phyloP scores from a whole-genome alignment of 169 alveolate species.

The Cryptosporidium parvum region DNA sequence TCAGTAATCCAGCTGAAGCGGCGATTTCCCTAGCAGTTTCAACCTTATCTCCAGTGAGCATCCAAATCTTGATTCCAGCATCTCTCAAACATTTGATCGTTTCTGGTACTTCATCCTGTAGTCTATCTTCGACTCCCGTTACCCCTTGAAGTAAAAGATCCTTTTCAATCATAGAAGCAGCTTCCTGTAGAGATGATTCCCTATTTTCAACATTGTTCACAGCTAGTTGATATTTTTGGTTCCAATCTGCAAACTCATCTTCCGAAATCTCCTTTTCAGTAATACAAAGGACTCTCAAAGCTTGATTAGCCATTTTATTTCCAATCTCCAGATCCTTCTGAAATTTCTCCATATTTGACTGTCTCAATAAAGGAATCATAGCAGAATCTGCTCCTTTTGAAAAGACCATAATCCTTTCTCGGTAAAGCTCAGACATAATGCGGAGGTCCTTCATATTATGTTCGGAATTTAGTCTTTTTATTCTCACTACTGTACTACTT shows the following conservation, averaged over 20 bases:
- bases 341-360: slow-evolving; percentile 78
- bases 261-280: slow-evolving; percentile 90
- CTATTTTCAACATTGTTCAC: slow-evolving; percentile 80
- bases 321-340: slow-evolving; percentile 78
- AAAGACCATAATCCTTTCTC: slow-evolving; percentile 80
- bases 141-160: slow-evolving; percentile 94
- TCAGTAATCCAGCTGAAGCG: slow-evolving; percentile 40
- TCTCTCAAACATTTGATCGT: slow-evolving; percentile 91
- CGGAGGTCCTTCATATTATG: slow-evolving; percentile 1
- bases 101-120: slow-evolving; percentile 97
- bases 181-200: slow-evolving; percentile 84
- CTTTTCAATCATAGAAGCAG: slow-evolving; percentile 89
- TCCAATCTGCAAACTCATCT: slow-evolving; percentile 84
- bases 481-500: slow-evolving; percentile 83
- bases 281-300: slow-evolving; percentile 91
- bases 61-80: slow-evolving; percentile 98
- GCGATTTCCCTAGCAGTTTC: slow-evolving; percentile 96
- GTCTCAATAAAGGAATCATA: slow-evolving; percentile 84
- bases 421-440: slow-evolving; percentile 26
- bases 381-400: slow-evolving; percentile 95
- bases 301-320: slow-evolving; percentile 85
- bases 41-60: slow-evolving; percentile 98
- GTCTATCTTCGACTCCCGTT: slow-evolving; percentile 97
- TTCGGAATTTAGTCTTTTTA: slow-evolving; percentile 77
- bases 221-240: slow-evolving; percentile 79